A percentile compares a stretch with the other conserved stretches of the same genome.
Conservation (phyloP, 345 rosid species). For the Eucalyptus tenuipes region DNA sequence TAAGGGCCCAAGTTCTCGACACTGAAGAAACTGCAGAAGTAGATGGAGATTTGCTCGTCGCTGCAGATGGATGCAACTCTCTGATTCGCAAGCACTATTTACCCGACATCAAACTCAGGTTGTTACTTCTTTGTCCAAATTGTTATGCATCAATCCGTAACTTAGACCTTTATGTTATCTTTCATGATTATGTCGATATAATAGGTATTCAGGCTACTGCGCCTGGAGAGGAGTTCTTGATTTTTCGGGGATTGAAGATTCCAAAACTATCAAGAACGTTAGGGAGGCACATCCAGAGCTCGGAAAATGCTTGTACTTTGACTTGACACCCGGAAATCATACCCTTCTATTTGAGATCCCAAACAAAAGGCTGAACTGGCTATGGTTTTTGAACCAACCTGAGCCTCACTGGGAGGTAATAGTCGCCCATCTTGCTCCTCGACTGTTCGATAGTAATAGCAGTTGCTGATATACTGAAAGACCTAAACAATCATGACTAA, state of each 20-base stretch:
- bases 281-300: slow-evolving; percentile 39
- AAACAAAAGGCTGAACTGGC: slow-evolving; percentile 50
- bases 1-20: slow-evolving; percentile 25
- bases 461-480: background rate
- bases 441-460: background rate
- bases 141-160: background rate
- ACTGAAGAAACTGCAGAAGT: slow-evolving; percentile 34
- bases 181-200: background rate
- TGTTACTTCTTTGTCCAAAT: background rate
- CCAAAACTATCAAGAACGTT: slow-evolving; percentile 25
- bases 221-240: slow-evolving; percentile 78
- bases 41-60: slow-evolving; percentile 52
- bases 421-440: background rate
- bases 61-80: slow-evolving; percentile 72
- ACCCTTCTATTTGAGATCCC: slow-evolving; percentile 43
- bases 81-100: slow-evolving; percentile 37
- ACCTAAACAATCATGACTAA: background rate
- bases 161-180: background rate
- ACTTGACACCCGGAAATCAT: slow-evolving; percentile 30
- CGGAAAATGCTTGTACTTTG: slow-evolving; percentile 56
- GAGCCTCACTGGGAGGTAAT: slow-evolving; percentile 52
- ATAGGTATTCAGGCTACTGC: slow-evolving; percentile 71
- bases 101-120: slow-evolving; percentile 56
- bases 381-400: slow-evolving; percentile 60
- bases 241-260: slow-evolving; percentile 36